Percentiles rank a stretch among this genome's conserved stretches.
Conservation (phyloP, 2,329 filamentous ascomycete species). For the Camillea tinctor region DNA sequence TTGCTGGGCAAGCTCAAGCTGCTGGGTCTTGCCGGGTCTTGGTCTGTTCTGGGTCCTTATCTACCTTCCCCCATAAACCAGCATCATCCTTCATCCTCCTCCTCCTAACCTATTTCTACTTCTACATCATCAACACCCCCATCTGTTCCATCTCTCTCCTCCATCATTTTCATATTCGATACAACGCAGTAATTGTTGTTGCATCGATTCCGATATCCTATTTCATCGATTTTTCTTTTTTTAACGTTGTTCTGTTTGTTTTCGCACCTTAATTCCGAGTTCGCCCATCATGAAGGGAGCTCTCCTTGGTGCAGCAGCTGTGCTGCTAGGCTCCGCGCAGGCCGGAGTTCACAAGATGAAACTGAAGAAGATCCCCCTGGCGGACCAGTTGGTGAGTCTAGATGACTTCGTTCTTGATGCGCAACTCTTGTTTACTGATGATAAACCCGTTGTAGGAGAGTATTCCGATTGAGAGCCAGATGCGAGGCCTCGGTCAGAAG, state of each 20-base stretch:
- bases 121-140: background rate
- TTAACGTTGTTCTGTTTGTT: background rate
- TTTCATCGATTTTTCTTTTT: conserved; percentile 2
- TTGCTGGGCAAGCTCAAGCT: no score
- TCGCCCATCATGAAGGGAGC: conserved; percentile 79
- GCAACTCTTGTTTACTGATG: conserved; percentile 19
- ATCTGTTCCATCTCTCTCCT: background rate
- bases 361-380: conserved; percentile 92
- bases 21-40: no score
- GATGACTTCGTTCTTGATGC: background rate
- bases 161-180: background rate
- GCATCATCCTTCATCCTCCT: background rate
- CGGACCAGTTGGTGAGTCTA: conserved; percentile 81
- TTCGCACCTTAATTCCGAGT: conserved; percentile 14
- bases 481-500: conserved; percentile 86
- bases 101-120: background rate
- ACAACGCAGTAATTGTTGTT: background rate
- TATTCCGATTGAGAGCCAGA: conserved; percentile 77
- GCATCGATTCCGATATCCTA: background rate
- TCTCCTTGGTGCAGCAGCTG: conserved; percentile 73
- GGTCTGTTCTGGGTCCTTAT: background rate
- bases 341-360: conserved; percentile 94
- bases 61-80: background rate
- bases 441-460: conserved; percentile 55
- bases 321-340: conserved; percentile 78